A percentile compares a stretch with the other conserved stretches of the same genome.
phyloP scores from a whole-genome alignment of 208 protist species.

The Leishmania major region DNA sequence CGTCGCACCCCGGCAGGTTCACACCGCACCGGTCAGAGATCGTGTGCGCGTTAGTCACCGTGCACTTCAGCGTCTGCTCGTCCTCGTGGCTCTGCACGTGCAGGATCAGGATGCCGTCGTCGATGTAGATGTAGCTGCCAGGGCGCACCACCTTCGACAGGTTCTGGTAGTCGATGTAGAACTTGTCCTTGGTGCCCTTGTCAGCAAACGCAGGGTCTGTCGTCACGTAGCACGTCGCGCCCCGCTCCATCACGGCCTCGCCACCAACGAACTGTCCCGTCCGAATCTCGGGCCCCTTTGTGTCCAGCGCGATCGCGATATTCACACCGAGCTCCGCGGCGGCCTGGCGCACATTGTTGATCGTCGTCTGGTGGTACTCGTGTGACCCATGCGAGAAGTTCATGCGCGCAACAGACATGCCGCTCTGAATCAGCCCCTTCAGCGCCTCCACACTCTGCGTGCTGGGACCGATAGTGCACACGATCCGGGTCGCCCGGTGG shows the following conservation, averaged over 20 bases:
- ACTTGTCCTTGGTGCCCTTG: constrained; percentile 75
- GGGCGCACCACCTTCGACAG: constrained; percentile 78
- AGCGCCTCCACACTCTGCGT: constrained; percentile 95
- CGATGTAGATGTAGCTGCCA: constrained; percentile 94
- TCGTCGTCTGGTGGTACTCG: constrained; percentile 95
- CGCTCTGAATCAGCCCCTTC: constrained; percentile 92
- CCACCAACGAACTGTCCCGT: constrained; percentile 90
- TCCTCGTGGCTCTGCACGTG: constrained; percentile 78
- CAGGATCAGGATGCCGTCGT: constrained; percentile 96
- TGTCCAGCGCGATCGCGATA: constrained; percentile 97
- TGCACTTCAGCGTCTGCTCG: constrained; percentile 75
- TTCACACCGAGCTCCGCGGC: constrained; percentile 84
- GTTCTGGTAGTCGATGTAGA: constrained; percentile 94
- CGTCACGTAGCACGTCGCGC: constrained; percentile 86
- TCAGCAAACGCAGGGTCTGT: constrained; percentile 88
- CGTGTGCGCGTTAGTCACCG: constrained; percentile 80
- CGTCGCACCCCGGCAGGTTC: constrained; percentile 88
- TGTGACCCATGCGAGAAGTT: constrained; percentile 98
- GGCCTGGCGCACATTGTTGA: constrained; percentile 94
- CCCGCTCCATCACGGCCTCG: constrained; percentile 68
- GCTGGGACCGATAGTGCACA: constrained; percentile 97
- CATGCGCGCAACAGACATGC: constrained; percentile 97
- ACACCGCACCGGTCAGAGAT: constrained; percentile 87
- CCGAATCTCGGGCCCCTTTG: constrained; percentile 97
- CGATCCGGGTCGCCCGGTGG: constrained; percentile 91